Evolutionary conservation across 148 eudicot genomes (phyloP).

Genomic region (Rhododendron henanense): DNA sequence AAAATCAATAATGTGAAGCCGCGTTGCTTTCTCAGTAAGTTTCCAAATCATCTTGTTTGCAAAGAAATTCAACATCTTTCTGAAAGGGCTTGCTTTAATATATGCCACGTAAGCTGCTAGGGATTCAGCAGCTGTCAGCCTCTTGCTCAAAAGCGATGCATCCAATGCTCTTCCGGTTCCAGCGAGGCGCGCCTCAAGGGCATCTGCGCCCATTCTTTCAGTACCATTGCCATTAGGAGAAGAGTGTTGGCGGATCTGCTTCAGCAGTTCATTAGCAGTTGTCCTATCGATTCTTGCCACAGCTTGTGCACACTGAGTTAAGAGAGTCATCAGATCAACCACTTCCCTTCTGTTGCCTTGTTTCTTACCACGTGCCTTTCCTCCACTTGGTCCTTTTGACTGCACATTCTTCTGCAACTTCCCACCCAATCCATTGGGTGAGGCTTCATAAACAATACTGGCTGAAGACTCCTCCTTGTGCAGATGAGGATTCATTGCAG

Average conservation of each 20-base stretch:
- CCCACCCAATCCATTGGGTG: neutral
- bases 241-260: constrained; percentile 25
- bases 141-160: constrained; percentile 16
- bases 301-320: constrained; percentile 65
- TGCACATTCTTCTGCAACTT: neutral
- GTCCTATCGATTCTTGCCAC: constrained; percentile 33
- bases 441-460: neutral
- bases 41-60: constrained; percentile 50
- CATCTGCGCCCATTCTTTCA: constrained; percentile 32
- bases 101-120: constrained; percentile 37
- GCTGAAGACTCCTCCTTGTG: neutral
- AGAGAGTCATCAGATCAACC: constrained; percentile 51
- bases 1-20: constrained; percentile 53
- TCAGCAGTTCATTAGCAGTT: constrained; percentile 44
- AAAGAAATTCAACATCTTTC: constrained; percentile 35
- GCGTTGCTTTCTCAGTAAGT: constrained; percentile 27
- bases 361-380: constrained; percentile 14
- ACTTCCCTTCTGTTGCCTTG: constrained; percentile 21
- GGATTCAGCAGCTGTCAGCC: constrained; percentile 35
- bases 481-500: constrained; percentile 2
- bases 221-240: constrained; percentile 28
- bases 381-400: neutral
- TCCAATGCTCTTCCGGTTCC: constrained; percentile 48
- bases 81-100: constrained; percentile 46
- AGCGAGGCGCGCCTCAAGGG: constrained; percentile 38